phyloP scores from a whole-genome alignment of 441 rosid species.

The Aleurites moluccanus region DNA sequence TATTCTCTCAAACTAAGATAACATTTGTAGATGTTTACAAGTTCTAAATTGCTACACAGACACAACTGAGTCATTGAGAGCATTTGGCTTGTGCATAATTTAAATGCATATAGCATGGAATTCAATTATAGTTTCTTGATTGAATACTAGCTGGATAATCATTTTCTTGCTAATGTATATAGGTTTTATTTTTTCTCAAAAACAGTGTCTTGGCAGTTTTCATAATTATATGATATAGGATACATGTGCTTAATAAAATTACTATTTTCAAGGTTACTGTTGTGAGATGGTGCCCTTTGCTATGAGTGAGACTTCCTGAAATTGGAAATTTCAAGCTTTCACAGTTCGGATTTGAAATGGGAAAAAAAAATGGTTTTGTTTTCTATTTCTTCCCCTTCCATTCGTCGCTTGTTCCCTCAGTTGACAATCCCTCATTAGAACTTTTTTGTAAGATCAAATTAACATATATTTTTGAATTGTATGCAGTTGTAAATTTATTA shows the following conservation, averaged over 20 bases:
- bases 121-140: neutral
- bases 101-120: neutral
- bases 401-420: neutral
- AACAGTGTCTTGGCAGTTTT: neutral
- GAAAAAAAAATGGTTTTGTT: neutral
- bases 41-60: neutral
- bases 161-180: neutral
- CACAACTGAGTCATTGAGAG: too few relatives aligned
- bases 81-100: neutral
- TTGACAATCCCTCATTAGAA: neutral
- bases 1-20: neutral
- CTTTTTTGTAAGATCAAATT: neutral
- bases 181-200: neutral
- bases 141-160: neutral
- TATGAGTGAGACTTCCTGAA: neutral
- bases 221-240: neutral
- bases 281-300: neutral
- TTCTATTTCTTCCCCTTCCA: neutral
- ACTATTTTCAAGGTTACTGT: neutral
- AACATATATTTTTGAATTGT: neutral
- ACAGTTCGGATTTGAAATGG: neutral
- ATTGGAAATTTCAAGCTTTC: neutral
- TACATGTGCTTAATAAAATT: neutral
- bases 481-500: neutral
- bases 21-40: neutral